Conservation (phyloP, 176 grass and related monocot species). For the Luzula sylvatica region DNA sequence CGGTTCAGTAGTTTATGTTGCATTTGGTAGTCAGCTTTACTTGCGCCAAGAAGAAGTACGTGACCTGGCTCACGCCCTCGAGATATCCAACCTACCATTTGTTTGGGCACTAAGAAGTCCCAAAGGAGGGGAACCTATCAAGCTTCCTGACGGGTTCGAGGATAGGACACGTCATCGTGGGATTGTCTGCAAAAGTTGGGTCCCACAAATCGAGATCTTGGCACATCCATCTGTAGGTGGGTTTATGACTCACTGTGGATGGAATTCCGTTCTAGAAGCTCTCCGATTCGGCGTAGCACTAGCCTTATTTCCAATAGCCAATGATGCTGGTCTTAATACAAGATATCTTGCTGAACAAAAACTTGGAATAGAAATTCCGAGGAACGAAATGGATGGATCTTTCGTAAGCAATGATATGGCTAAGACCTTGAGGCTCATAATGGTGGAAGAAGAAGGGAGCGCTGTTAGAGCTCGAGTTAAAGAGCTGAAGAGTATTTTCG, state of each 20-base stretch:
- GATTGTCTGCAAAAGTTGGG: conserved; percentile 6
- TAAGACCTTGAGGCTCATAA: neutral
- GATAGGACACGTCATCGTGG: neutral
- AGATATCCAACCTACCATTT: neutral
- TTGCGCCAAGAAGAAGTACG: neutral
- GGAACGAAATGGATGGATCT: neutral
- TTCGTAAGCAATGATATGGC: neutral
- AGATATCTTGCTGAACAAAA: neutral
- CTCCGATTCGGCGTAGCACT: neutral
- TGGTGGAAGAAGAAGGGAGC: neutral
- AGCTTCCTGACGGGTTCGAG: conserved; percentile 5
- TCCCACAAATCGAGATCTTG: neutral
- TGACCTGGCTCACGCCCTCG: neutral
- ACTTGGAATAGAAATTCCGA: neutral
- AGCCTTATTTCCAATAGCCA: neutral
- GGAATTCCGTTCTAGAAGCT: neutral
- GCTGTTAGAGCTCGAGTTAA: neutral
- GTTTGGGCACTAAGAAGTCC: neutral
- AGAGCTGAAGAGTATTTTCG: neutral
- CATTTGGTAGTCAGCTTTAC: neutral
- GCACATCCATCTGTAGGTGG: neutral
- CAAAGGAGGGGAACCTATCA: neutral
- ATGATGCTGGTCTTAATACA: neutral
- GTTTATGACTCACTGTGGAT: neutral
- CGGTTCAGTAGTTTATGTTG: neutral